Evolutionary conservation across 352 stramenopile species (phyloP).

Genomic region (Saprolegnia diclina): DNA sequence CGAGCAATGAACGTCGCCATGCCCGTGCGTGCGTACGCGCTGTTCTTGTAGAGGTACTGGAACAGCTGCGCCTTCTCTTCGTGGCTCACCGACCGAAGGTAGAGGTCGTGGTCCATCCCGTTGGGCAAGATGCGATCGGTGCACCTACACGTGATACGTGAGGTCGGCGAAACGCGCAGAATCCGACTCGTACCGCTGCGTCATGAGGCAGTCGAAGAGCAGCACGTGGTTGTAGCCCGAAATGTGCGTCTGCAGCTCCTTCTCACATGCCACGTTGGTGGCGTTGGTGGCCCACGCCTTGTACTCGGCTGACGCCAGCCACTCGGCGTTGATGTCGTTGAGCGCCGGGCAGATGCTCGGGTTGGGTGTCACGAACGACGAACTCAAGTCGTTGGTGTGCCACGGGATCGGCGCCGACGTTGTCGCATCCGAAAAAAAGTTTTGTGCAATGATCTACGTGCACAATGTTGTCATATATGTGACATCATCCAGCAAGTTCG

Average conservation of each 20-base stretch:
- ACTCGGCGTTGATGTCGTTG: conserved; percentile 7
- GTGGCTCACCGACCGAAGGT: background rate
- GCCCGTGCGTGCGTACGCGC: conserved; percentile 18
- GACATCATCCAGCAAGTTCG: too few species aligned
- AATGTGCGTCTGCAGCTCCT: conserved; percentile 1
- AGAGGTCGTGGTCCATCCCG: conserved; percentile 12
- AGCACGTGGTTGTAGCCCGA: conserved; percentile 9
- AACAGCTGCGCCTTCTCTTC: conserved; percentile 19
- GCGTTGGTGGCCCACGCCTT: conserved; percentile 3
- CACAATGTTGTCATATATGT: background rate
- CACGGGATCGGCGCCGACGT: background rate
- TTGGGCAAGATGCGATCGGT: conserved; percentile 16
- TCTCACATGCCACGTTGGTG: conserved; percentile 8
- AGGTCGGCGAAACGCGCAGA: background rate
- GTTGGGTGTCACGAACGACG: conserved; percentile 14
- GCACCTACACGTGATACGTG: conserved; percentile 5
- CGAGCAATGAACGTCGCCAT: conserved; percentile 18
- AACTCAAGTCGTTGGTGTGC: conserved; percentile 22
- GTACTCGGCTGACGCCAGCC: conserved; percentile 15
- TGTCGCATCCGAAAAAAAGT: background rate
- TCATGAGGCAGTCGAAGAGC: conserved; percentile 27
- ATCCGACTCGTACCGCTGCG: conserved; percentile 2
- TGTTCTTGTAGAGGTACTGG: conserved; percentile 26
- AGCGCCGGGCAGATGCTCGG: conserved; percentile 18
- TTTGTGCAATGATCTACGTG: conserved; percentile 23